These are phyloP conservation scores for Penicillium aurantiogriseum DNA, from an alignment of 2,329 filamentous ascomycete species.

Conservation along the genomic window DNA sequence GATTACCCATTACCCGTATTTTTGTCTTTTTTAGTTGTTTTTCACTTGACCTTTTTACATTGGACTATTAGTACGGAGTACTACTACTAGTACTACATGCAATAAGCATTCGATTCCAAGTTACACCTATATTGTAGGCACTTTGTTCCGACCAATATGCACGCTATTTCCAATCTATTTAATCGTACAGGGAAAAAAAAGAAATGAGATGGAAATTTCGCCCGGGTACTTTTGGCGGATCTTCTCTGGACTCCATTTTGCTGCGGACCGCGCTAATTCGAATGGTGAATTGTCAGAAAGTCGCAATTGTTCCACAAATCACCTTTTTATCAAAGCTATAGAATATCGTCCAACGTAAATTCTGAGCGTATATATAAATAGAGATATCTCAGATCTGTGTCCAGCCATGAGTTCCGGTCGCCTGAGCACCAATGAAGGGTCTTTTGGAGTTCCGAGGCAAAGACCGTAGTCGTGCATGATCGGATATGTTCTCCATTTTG, in stretches of 20 bases:
- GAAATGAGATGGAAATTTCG: background rate
- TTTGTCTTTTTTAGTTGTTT: background rate
- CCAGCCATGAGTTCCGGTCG: background rate
- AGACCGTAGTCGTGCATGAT: constrained; percentile 16
- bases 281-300: background rate
- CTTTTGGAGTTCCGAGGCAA: background rate
- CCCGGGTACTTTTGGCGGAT: constrained; percentile 4
- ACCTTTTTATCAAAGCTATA: background rate
- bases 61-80: background rate
- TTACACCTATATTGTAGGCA: background rate
- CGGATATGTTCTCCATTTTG: constrained; percentile 18
- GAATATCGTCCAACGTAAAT: background rate
- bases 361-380: background rate
- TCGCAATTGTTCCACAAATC: constrained; percentile 17
- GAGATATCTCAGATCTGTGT: background rate
- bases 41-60: background rate
- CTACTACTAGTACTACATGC: background rate
- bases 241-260: background rate
- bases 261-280: constrained; percentile 9
- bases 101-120: background rate
- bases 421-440: constrained; percentile 22
- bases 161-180: background rate
- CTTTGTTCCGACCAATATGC: constrained; percentile 4
- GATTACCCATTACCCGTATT: constrained; percentile 30
- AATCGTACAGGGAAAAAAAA: background rate